Base-by-base conservation (phyloP, 257 asterid species). In the Solanum microdontum region DNA sequence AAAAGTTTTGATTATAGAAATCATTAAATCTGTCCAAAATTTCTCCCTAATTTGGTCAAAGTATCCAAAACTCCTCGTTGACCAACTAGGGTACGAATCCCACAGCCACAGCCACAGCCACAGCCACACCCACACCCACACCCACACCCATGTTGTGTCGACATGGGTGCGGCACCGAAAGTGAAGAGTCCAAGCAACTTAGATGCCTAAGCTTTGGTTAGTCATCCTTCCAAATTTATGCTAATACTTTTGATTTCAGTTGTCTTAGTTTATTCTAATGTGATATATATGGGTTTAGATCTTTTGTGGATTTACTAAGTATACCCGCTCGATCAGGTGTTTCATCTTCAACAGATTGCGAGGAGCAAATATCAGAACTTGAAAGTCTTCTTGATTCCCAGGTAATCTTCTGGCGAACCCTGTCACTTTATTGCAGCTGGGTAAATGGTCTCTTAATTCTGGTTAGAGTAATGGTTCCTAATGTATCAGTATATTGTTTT, bases 381-480 rank as follows among this genome's bases (percentile, higher is more conserved):
- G 98, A 97, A 93, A 89, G 89, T 86, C 92, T 94, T 89, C 90
- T 95, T 90, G 98, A 97, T 91, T 94, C 98, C 83, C 95, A 88
- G 94, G 98, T 93, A 88, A 37, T 30, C 10, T 87, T 82, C 39
- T 79, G 15, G 87, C 8, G 58, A 14, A 74, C 40, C 72, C 82
- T 13, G 70, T 14, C 10, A 40, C 45, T 32, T 33, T 72, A 26
- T 17, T 85, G 82, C 28, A 85, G 40, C 19, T 32, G 14, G 39
- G 79, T 32, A 26, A 40, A 64, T 30, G 40, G 36, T 84, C 80
- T 48, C 26, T 34, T 88, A 48, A 43, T 40, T 76, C 48, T 86
- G 37, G 55, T 37, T 74, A 19, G 76, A 30, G 40, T 26, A 15
- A 40, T 85, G 34, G 51, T 45, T 77, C 37, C 74, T 75, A 6